Percentiles rank a stretch among this genome's conserved stretches.
Conservation (phyloP, 176 grass and related monocot species). For the Themeda triandra region DNA sequence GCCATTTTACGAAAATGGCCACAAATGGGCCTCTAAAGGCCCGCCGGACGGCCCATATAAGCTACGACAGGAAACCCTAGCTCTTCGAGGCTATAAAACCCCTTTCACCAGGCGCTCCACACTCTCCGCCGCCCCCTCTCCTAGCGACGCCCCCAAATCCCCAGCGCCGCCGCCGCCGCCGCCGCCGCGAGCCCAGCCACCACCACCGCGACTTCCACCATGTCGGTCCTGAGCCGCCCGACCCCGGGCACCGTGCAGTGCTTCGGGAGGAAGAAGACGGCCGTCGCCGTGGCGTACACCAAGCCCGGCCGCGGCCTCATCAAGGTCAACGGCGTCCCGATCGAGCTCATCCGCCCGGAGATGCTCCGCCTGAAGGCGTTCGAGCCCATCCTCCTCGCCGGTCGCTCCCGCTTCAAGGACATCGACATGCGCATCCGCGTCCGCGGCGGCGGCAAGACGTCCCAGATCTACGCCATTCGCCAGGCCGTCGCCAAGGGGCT, state of each 20-base stretch:
- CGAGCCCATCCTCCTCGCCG: conserved; percentile 72
- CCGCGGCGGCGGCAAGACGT: conserved; percentile 68
- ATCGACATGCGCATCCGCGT: conserved; percentile 92
- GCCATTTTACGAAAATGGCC: too few species aligned
- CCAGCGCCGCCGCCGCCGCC: neutral
- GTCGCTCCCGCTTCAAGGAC: conserved; percentile 53
- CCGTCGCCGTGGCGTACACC: conserved; percentile 77
- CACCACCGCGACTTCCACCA: neutral
- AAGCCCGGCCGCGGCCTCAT: conserved; percentile 78
- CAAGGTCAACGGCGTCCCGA: conserved; percentile 81
- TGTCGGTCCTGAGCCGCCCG: conserved; percentile 36
- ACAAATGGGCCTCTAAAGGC: too few species aligned
- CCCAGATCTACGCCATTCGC: conserved; percentile 81
- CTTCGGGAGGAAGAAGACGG: conserved; percentile 85
- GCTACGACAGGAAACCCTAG: too few species aligned
- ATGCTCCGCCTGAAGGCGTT: conserved; percentile 73
- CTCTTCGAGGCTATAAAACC: neutral
- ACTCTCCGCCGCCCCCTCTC: too few species aligned
- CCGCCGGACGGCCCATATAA: too few species aligned
- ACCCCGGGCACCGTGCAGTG: conserved; percentile 59
- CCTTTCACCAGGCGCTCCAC: neutral
- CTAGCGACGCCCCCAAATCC: neutral
- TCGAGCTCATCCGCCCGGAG: conserved; percentile 79
- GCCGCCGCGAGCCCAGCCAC: neutral
- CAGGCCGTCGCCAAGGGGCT: conserved; percentile 83